phyloP scores from a whole-genome alignment of 2,329 filamentous ascomycete genomes.

The Ceratocystis albifundus region DNA sequence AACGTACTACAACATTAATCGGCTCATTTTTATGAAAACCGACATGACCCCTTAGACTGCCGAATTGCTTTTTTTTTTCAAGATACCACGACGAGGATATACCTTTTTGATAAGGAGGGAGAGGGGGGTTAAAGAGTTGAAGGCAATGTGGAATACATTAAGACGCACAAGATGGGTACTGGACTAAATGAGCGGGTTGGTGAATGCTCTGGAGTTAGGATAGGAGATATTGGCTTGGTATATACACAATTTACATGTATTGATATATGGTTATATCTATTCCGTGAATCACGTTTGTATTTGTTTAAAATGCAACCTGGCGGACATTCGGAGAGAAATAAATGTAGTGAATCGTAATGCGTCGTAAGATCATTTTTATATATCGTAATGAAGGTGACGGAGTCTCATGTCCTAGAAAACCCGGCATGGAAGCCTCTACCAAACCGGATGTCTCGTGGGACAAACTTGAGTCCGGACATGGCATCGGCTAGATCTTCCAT shows the following conservation, averaged over 20 bases:
- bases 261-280: slow-evolving; percentile 4
- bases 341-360: not conserved
- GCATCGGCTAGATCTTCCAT: slow-evolving; percentile 54
- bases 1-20: not conserved
- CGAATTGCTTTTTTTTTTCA: slow-evolving; percentile 9
- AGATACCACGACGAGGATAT: slow-evolving; percentile 13
- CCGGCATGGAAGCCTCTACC: slow-evolving; percentile 46
- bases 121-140: not conserved
- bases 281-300: not conserved
- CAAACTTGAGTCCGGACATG: slow-evolving; percentile 61
- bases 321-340: not conserved
- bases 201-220: slow-evolving; percentile 16
- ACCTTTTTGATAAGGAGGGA: not conserved
- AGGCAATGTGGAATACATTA: not conserved
- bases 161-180: too few relatives aligned
- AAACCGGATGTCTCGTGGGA: slow-evolving; percentile 56
- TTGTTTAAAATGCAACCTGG: not conserved
- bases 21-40: not conserved
- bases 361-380: not conserved
- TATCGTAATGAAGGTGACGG: not conserved
- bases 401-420: slow-evolving; percentile 38
- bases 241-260: not conserved
- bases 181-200: not conserved
- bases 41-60: slow-evolving; percentile 2
- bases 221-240: slow-evolving; percentile 9